phyloP scores from a whole-genome alignment of 768 basidiomycete genomes.

The Pleurotus djamor region DNA sequence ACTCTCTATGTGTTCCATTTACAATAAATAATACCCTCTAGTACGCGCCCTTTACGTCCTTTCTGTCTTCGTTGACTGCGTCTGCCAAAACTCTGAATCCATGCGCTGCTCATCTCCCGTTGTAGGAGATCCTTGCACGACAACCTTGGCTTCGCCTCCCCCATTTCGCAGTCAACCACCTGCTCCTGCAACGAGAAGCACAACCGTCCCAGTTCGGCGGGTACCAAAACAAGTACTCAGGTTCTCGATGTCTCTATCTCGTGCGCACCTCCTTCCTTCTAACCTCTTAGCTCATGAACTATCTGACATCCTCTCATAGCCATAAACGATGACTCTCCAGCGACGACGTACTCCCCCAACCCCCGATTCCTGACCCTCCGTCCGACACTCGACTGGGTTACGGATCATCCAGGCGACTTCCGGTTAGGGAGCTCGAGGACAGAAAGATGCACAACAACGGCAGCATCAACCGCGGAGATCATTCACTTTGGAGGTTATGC shows the following conservation, averaged over 20 bases:
- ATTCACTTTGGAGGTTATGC: slow-evolving; percentile 36
- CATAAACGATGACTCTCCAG: slow-evolving; percentile 17
- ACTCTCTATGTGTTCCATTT: no score
- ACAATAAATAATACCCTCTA: no score
- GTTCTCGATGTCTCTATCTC: slow-evolving; percentile 54
- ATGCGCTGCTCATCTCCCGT: no score
- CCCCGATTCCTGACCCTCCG: slow-evolving; percentile 4
- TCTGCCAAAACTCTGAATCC: no score
- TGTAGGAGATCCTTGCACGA: no score
- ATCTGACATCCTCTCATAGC: slow-evolving; percentile 8
- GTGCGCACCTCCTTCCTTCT: slow-evolving; percentile 7
- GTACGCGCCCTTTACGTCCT: no score
- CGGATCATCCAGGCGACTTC: slow-evolving; percentile 18
- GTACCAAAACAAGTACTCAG: slow-evolving; percentile 26
- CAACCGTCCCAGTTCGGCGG: not conserved
- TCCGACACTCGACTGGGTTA: slow-evolving; percentile 15
- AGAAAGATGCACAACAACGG: not conserved
- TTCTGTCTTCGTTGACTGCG: no score
- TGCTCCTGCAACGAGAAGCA: no score
- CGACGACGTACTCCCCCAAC: slow-evolving; percentile 19
- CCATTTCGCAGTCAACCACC: no score
- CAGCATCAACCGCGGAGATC: slow-evolving; percentile 15
- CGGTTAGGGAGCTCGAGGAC: no score
- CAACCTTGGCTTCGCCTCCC: no score
- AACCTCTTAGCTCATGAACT: not conserved